These are phyloP conservation scores for Blumeria graminis DNA, from an alignment of 2,329 filamentous ascomycete species.

Conservation along the genomic window DNA sequence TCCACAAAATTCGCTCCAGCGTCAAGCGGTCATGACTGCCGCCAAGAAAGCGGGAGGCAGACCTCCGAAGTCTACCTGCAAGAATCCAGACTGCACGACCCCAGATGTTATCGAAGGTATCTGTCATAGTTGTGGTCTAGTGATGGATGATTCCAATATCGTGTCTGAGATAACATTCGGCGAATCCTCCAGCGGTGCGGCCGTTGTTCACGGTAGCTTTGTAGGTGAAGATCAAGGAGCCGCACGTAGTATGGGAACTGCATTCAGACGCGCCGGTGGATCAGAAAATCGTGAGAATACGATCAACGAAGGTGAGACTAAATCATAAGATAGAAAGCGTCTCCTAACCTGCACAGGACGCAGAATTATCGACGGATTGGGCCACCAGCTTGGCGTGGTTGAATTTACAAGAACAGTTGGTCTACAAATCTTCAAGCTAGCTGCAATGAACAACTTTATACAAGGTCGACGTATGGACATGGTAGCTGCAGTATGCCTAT, in stretches of 20 bases:
- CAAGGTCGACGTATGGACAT: slow-evolving; percentile 68
- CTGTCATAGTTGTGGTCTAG: slow-evolving; percentile 64
- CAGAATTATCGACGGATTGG: slow-evolving; percentile 36
- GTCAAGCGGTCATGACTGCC: not conserved
- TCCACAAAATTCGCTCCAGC: not conserved
- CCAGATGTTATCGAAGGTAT: slow-evolving; percentile 39
- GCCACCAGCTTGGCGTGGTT: slow-evolving; percentile 31
- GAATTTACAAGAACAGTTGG: slow-evolving; percentile 40
- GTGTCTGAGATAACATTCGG: slow-evolving; percentile 82
- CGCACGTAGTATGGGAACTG: slow-evolving; percentile 29
- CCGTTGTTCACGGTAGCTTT: slow-evolving; percentile 74
- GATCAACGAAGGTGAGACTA: slow-evolving; percentile 22
- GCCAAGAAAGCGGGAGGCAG: not conserved
- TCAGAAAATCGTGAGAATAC: slow-evolving; percentile 34
- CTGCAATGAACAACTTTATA: slow-evolving; percentile 51
- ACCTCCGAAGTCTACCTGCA: slow-evolving; percentile 17
- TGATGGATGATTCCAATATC: slow-evolving; percentile 69
- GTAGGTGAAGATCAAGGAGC: slow-evolving; percentile 60
- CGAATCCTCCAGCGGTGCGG: slow-evolving; percentile 63
- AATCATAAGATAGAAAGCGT: slow-evolving; percentile 2
- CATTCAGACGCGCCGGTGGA: slow-evolving; percentile 33
- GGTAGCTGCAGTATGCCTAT: slow-evolving; percentile 77
- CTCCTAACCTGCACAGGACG: slow-evolving; percentile 10
- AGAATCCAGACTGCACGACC: slow-evolving; percentile 34
- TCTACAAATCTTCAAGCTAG: slow-evolving; percentile 52